Base-by-base conservation (phyloP, 805 yeast genomes). In the Cyberlindnera meyerae region DNA sequence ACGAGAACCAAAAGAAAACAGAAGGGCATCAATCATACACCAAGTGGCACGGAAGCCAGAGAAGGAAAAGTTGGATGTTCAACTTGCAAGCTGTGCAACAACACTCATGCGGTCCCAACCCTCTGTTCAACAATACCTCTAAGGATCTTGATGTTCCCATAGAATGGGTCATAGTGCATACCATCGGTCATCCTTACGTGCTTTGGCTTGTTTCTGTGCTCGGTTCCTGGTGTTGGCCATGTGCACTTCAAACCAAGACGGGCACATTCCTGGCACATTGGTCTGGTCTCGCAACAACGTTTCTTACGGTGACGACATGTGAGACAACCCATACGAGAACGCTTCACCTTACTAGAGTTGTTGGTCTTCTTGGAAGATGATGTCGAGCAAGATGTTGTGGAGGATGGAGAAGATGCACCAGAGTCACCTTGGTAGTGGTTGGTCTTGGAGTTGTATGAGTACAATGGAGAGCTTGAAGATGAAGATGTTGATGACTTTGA, bases 271-370 rank as follows among this genome's bases (percentile, higher is more conserved):
- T 64, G 54, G 51, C 95, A 84, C 18, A 56, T 57, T 4, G 94
- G 94, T 37, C 69, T 69, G 1, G 68, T 62, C 53, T 84, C 93
- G 51, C 85, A 82, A 47, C 94, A 84, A 37, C 88, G 68, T 54
- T 82, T 84, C 65, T 84, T 84, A 18, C 95, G 61, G 41, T 73
- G 75, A 30, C 93, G 71, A 48, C 95, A 84, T 2, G 94, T 82
- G 29, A 81, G 62, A 55, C 94, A 84, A 0, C 95, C 95, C 68
- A 70, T 66, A 50, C 85, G 66, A 13, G 82, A 76, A 39, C 86
- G 62, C 48, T 65, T 62, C 17, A 43, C 51, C 35, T 38, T 50
- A 12, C 30, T 33, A 6, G 13, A 37, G 31, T 42, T 29, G 16
- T 27, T 21, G 11, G 32, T 14, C 12, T 14, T n/a, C 29, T 27